Percentiles rank a stretch among this genome's conserved stretches.
Evolutionary conservation across 352 stramenopile genomes (phyloP).

Genomic region (Pythium rishiriense): DNA sequence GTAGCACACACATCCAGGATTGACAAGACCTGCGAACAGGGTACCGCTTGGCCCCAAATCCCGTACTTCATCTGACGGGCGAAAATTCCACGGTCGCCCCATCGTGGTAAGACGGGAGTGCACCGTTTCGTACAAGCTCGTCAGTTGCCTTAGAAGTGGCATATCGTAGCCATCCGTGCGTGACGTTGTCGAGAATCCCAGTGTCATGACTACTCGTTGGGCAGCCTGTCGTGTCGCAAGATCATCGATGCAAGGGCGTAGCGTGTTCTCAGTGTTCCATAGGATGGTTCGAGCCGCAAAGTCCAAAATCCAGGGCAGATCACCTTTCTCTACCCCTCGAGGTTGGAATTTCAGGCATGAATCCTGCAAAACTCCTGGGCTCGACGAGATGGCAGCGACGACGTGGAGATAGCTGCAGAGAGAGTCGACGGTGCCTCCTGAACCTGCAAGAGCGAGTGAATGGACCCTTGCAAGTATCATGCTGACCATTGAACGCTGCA

Average conservation of each 20-base stretch:
- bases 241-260: background rate
- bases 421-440: too few species aligned
- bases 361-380: background rate
- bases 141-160: conserved; percentile 5
- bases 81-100: conserved; percentile 66
- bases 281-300: conserved; percentile 1
- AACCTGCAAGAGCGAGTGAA: background rate
- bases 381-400: background rate
- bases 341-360: conserved; percentile 1
- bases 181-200: background rate
- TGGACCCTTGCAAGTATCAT: conserved; percentile 6
- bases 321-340: background rate
- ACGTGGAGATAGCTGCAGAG: conserved; percentile 8
- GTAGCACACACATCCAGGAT: conserved; percentile 99
- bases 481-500: background rate
- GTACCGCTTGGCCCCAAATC: background rate
- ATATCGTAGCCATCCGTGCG: background rate
- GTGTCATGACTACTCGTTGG: background rate
- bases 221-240: conserved; percentile 14
- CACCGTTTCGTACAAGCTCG: conserved; percentile 4
- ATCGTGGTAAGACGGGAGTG: conserved; percentile 2
- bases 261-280: conserved; percentile 7
- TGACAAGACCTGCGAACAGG: conserved; percentile 89
- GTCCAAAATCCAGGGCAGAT: conserved; percentile 12
- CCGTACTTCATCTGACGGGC: conserved; percentile 44